Evolutionary conservation across 768 basidiomycete genomes (phyloP).

Genomic region (Galerina sulciceps): DNA sequence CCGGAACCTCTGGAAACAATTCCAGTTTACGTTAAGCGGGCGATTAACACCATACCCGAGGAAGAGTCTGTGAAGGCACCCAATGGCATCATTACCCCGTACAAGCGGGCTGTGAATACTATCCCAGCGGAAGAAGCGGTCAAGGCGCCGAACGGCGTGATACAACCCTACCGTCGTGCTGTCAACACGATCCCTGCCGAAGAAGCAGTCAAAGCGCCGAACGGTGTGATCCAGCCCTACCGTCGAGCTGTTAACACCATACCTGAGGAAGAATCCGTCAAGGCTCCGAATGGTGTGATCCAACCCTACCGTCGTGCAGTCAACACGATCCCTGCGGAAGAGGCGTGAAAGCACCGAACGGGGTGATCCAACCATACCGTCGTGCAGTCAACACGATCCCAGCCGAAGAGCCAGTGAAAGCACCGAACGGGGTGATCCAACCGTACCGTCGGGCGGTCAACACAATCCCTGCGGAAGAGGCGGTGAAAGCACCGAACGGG

Average conservation of each 20-base stretch:
- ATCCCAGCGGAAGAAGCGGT: slow-evolving; percentile 5
- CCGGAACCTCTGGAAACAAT: slow-evolving; percentile 26
- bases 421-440: slow-evolving; percentile 35
- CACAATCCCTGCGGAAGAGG: slow-evolving; percentile 30
- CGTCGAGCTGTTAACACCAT: slow-evolving; percentile 19
- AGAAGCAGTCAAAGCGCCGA: slow-evolving; percentile 34
- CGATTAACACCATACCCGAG: slow-evolving; percentile 13
- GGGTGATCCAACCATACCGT: slow-evolving; percentile 25
- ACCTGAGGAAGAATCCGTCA: slow-evolving; percentile 25
- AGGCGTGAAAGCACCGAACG: slow-evolving; percentile 26
- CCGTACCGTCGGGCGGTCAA: slow-evolving; percentile 41
- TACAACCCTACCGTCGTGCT: slow-evolving; percentile 3
- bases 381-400: slow-evolving; percentile 20
- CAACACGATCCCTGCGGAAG: slow-evolving; percentile 25
- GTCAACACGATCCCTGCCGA: slow-evolving; percentile 33
- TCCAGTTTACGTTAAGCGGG: slow-evolving; percentile 20
- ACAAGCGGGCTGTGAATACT: slow-evolving; percentile 12
- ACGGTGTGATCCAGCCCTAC: slow-evolving; percentile 32
- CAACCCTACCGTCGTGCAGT: slow-evolving; percentile 11
- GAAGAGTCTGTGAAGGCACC: slow-evolving; percentile 14
- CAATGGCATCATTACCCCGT: slow-evolving; percentile 22
- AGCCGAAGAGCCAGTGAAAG: slow-evolving; percentile 24
- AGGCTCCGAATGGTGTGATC: slow-evolving; percentile 22
- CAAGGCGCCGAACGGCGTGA: slow-evolving; percentile 1
- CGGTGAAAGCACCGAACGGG: slow-evolving; percentile 24